Evolutionary conservation across 805 yeast species (phyloP).

Genomic region (Komagataella pseudopastoris): DNA sequence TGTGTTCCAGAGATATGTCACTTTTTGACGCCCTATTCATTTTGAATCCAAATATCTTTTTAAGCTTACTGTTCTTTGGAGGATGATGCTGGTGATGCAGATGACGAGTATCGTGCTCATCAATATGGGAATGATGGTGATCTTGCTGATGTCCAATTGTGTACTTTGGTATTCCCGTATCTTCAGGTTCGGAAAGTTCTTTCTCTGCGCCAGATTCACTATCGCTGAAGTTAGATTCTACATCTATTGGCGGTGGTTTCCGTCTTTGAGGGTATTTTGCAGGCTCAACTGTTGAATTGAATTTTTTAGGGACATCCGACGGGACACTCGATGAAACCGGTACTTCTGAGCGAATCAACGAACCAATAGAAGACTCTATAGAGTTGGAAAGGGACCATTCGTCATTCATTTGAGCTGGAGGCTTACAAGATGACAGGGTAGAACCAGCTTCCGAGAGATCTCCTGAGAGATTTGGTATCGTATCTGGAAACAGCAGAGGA

Average conservation of each 20-base stretch:
- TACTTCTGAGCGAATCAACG: neutral
- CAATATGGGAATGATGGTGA: neutral
- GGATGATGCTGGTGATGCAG: constrained; percentile 12
- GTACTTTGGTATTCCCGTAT: neutral
- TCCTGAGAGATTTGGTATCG: neutral
- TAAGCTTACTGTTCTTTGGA: constrained; percentile 9
- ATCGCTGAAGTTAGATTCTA: neutral
- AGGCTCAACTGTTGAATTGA: neutral
- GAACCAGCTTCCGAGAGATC: neutral
- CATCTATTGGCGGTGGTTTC: neutral
- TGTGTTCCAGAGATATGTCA: constrained; percentile 6
- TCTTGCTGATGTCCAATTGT: neutral
- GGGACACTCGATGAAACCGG: neutral
- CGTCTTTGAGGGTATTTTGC: neutral
- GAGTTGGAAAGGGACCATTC: neutral
- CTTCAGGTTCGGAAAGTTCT: neutral
- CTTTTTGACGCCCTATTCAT: neutral
- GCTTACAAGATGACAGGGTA: neutral
- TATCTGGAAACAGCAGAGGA: neutral
- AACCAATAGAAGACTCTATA: neutral
- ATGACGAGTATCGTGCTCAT: constrained; percentile 2
- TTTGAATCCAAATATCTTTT: constrained; percentile 10
- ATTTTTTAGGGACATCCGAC: neutral
- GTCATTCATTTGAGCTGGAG: neutral
- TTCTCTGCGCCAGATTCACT: neutral